phyloP scores from a whole-genome alignment of 768 basidiomycete genomes.

The Agaricus blazei region DNA sequence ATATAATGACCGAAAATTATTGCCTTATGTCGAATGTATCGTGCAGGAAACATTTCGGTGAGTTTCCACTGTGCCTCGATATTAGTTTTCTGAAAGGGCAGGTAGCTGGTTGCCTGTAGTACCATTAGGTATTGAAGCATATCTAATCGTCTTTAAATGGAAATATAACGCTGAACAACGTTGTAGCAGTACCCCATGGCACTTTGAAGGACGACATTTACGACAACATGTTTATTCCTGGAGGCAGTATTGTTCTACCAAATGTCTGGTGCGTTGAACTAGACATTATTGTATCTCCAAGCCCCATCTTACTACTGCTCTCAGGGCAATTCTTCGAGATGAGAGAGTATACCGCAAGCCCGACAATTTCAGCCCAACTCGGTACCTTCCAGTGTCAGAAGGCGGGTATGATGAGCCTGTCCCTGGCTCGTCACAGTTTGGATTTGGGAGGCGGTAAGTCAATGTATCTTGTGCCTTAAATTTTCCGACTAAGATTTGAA shows the following conservation, averaged over 20 bases:
- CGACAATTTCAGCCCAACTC: constrained; percentile 46
- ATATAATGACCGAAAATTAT: constrained; percentile 38
- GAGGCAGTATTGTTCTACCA: too few relatives aligned
- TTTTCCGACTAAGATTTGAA: too few relatives aligned
- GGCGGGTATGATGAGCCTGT: not conserved
- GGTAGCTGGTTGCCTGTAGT: not conserved
- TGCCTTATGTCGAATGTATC: constrained; percentile 58
- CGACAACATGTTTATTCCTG: too few relatives aligned
- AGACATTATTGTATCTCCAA: too few relatives aligned
- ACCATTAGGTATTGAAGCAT: not conserved
- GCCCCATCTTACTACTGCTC: not conserved
- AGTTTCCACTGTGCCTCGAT: constrained; percentile 48
- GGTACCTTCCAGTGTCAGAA: constrained; percentile 30
- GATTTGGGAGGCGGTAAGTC: too few relatives aligned
- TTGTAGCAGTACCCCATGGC: too few relatives aligned
- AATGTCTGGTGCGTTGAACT: too few relatives aligned
- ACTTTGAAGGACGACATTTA: too few relatives aligned
- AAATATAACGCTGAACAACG: too few relatives aligned
- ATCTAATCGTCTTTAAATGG: too few relatives aligned
- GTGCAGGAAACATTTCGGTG: constrained; percentile 52
- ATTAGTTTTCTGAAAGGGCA: constrained; percentile 19
- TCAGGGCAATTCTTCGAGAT: constrained; percentile 43
- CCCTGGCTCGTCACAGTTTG: not conserved
- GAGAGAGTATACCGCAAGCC: constrained; percentile 45
- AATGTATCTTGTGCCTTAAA: too few relatives aligned